Evolutionary conservation across 345 rosid genomes (phyloP), one percentile per base, ranked within the genome.

Genomic region (Kernera saxatilis): DNA sequence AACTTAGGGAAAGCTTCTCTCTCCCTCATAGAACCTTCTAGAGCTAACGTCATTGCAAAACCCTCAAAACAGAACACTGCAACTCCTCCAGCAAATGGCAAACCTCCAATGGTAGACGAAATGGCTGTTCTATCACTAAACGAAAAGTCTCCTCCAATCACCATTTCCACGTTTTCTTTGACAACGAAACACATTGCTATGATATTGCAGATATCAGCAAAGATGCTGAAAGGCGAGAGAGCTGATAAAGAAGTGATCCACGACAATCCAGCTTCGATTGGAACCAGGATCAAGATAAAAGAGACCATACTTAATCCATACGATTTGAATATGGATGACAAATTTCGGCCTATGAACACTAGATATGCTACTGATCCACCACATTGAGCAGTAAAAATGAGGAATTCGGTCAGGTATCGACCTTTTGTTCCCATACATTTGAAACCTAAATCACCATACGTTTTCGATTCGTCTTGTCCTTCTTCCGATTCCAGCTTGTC

Each of bases 1-100:
- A 91, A 43, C 78, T 78, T 82, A 41, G 85, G 83, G 69, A 88
- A 94, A 12, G 78, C 77, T 7, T 80, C 50, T 65, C 77, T 89
- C 3, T 94, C 89, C 69, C 23, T 92, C 98, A 89, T 89, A 3
- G 99, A 94, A 54, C 78, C 68, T 80, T 94, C 93, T 32, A 94
- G 57, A 33, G 96, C 85, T 78, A 94, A 57, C 0, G 98, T 94
- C 99, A 91, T 91, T 2, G 92, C 96, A 46, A 91, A 91, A 29
- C 99, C 99, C 73, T 94, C 96, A 17, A 94, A 94, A 74, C 97
- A 91, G 58, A 88, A 94, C 53, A 94, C 90, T 0, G 98, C 97
- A 90, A 89, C 87, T 46, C 99, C 99, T 49, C 77, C 86, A 0
- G 98, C 99, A 74, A 91, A 89, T 0, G 96, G 97, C 71, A 94